Evolutionary conservation across 345 rosid species (phyloP), one percentile per base, ranked within the genome.

Genomic region (Euphorbia peplus): DNA sequence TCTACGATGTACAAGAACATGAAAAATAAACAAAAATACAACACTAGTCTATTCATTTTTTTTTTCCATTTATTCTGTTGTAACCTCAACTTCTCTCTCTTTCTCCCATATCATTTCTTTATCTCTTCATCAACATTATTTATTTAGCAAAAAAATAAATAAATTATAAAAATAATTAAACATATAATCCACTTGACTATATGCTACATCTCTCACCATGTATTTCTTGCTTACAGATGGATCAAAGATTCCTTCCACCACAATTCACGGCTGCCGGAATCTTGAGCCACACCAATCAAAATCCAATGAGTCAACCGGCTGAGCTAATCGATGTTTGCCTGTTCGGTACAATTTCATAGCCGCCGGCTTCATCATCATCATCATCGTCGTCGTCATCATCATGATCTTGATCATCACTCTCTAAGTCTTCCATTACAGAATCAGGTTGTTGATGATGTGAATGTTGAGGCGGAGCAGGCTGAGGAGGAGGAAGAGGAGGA

Each of bases 311-410:
- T 51, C 32, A 64, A 15, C 52, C 50, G 26, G 63, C 60, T 18
- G 69, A 30, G 73, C 60, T 63, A 65, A 58, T 54, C 64, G 84
- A 69, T 41, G 89, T 14, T 77, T 59, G 62, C 75, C 77, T 84
- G 73, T 79, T 90, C 2, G 86, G 80, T 52, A 88, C 87, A 60
- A 83, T 69, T 76, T 84, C 93, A 64, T 83, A 88, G 62, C 72
- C 88, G 50, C 82, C 83, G 13, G 76, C 87, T 73, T 76, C 86
- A 26, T 83, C 82, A 18, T 80, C 88, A 0, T 72, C 76, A 6
- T 72, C 76, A 3, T 72, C 25, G 21, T 69, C 72, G n/a, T 83
- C 88, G 0, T 84, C 76, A 19, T 78, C 85, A 30, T 83, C 85
- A 1, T 64, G 78, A 46, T 85, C 19, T 24, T 78, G 80, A 22